A percentile compares a stretch with the other conserved stretches of the same genome.
These are phyloP conservation scores for Citeromyces hawaiiensis DNA, from an alignment of 1,139 yeast species.

Conservation along the genomic window DNA sequence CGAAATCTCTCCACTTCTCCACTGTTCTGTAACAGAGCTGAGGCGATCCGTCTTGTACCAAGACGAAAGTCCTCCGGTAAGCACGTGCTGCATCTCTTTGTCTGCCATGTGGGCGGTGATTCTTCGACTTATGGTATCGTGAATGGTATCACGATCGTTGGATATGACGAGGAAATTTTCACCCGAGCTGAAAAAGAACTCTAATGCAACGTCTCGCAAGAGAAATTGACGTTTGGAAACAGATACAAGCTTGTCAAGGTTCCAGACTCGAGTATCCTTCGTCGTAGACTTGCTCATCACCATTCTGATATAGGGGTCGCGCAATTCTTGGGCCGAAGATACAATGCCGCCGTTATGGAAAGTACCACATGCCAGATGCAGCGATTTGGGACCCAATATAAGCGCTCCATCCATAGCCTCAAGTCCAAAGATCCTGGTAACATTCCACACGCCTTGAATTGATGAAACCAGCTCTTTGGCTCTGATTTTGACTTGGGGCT, in stretches of 20 bases:
- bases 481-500: not conserved
- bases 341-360: constrained; percentile 42
- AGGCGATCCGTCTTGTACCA: constrained; percentile 16
- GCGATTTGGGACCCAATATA: constrained; percentile 48
- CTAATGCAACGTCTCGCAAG: constrained; percentile 67
- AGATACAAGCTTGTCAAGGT: constrained; percentile 38
- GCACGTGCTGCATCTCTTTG: constrained; percentile 35
- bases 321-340: constrained; percentile 50
- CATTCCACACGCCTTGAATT: constrained; percentile 39
- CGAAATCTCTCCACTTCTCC: constrained; percentile 68
- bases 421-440: constrained; percentile 59
- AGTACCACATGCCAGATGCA: constrained; percentile 60
- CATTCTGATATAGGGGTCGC: constrained; percentile 57
- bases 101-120: constrained; percentile 34
- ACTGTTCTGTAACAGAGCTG: constrained; percentile 44
- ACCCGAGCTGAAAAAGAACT: constrained; percentile 62
- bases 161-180: constrained; percentile 49
- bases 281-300: constrained; percentile 21
- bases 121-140: constrained; percentile 28
- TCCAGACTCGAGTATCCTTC: constrained; percentile 36
- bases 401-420: constrained; percentile 63
- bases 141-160: constrained; percentile 41
- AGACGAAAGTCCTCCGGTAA: constrained; percentile 27
- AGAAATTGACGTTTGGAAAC: constrained; percentile 64
- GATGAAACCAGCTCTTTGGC: constrained; percentile 24